These are phyloP conservation scores for Micromonas pusilla DNA, from an alignment of 139 green algal species.

Conservation along the genomic window DNA sequence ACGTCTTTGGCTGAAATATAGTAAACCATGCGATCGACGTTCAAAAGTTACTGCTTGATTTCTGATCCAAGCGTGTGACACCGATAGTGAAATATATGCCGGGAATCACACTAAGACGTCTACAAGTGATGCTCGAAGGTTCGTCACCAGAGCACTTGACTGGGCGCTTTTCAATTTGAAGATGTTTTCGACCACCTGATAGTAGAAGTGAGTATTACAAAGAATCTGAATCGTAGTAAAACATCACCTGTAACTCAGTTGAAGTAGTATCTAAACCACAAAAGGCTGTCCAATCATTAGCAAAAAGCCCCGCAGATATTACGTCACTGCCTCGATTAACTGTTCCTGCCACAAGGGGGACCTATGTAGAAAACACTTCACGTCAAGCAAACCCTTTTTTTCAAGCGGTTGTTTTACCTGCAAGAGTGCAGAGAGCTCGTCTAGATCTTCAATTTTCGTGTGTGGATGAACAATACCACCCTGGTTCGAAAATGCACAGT, in stretches of 20 bases:
- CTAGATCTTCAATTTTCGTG: slow-evolving; percentile 93
- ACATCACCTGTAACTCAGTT: slow-evolving; percentile 83
- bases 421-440: slow-evolving; percentile 91
- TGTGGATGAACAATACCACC: slow-evolving; percentile 88
- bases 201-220: neutral
- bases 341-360: slow-evolving; percentile 93
- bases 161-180: neutral
- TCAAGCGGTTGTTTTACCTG: slow-evolving; percentile 17
- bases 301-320: slow-evolving; percentile 76
- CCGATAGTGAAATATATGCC: no score
- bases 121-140: neutral
- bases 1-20: no score
- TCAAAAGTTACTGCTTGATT: no score
- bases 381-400: neutral
- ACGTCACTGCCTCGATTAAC: slow-evolving; percentile 94
- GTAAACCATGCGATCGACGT: no score
- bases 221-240: neutral
- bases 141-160: neutral
- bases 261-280: slow-evolving; percentile 92
- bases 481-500: slow-evolving; percentile 90
- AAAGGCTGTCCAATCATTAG: slow-evolving; percentile 96
- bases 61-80: no score
- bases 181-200: slow-evolving; percentile 4
- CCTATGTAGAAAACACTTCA: slow-evolving; percentile 46
- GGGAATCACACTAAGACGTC: slow-evolving; percentile 8